phyloP scores from a whole-genome alignment of 768 basidiomycete species.

The Pleurotus ostreatus region DNA sequence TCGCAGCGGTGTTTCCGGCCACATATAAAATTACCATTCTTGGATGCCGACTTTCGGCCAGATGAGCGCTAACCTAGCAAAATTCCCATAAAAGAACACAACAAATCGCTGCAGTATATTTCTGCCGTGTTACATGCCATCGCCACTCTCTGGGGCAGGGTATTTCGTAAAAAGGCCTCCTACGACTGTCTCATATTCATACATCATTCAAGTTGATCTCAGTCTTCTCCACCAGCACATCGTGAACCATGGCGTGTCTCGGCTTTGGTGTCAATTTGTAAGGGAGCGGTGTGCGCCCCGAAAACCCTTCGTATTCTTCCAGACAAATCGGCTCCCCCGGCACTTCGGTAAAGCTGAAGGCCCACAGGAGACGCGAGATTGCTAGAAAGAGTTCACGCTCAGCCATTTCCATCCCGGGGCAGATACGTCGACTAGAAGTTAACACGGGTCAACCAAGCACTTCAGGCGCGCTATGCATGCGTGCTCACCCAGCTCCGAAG shows the following conservation, averaged over 20 bases:
- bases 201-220: background rate
- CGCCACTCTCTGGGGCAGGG: too few species aligned
- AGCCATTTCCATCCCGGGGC: constrained; percentile 29
- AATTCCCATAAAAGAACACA: too few species aligned
- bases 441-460: background rate
- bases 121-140: too few species aligned
- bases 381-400: constrained; percentile 32
- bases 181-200: background rate
- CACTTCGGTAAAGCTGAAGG: constrained; percentile 22
- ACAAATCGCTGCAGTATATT: too few species aligned
- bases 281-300: constrained; percentile 28
- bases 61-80: too few species aligned
- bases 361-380: constrained; percentile 30
- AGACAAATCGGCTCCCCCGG: constrained; percentile 29
- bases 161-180: too few species aligned
- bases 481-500: constrained; percentile 32
- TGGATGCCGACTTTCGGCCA: too few species aligned
- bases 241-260: constrained; percentile 12
- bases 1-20: too few species aligned
- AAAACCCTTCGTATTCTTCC: constrained; percentile 33
- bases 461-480: background rate
- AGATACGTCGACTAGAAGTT: constrained; percentile 22
- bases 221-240: constrained; percentile 6
- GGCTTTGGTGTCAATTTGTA: constrained; percentile 18
- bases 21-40: too few species aligned